A percentile compares a stretch with the other conserved stretches of the same genome.
These are phyloP conservation scores for Carex littledalei DNA, from an alignment of 176 grass and related monocot species.

Conservation along the genomic window DNA sequence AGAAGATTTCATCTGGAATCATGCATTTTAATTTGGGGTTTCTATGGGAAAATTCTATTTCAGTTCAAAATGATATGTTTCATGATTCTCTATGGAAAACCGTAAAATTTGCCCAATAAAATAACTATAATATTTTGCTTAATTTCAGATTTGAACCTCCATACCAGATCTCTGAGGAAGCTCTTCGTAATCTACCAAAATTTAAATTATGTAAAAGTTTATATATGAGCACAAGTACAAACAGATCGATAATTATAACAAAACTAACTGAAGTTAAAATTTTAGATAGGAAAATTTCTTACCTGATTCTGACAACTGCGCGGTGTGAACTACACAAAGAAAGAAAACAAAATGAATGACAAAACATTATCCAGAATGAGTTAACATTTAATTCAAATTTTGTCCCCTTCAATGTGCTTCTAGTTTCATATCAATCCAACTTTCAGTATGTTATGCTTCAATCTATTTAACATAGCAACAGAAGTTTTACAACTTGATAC, in stretches of 20 bases:
- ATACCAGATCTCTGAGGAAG: constrained; percentile 18
- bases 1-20: background rate
- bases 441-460: background rate
- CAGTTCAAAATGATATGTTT: background rate
- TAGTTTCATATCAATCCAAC: background rate
- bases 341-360: background rate
- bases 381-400: background rate
- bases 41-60: background rate
- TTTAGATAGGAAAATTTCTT: background rate
- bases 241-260: background rate
- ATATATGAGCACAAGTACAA: background rate
- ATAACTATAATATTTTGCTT: background rate
- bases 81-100: background rate
- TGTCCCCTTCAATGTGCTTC: background rate
- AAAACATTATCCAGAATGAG: background rate
- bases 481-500: background rate
- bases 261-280: background rate
- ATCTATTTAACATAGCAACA: background rate
- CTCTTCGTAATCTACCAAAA: constrained; percentile 9
- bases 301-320: background rate
- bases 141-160: constrained; percentile 21
- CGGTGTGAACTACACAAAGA: constrained; percentile 17
- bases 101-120: background rate
- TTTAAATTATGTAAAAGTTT: constrained; percentile 3
- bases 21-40: background rate